Base-by-base conservation (phyloP, 2,329 filamentous ascomycete genomes). In the Domatiomyces catenatus region DNA sequence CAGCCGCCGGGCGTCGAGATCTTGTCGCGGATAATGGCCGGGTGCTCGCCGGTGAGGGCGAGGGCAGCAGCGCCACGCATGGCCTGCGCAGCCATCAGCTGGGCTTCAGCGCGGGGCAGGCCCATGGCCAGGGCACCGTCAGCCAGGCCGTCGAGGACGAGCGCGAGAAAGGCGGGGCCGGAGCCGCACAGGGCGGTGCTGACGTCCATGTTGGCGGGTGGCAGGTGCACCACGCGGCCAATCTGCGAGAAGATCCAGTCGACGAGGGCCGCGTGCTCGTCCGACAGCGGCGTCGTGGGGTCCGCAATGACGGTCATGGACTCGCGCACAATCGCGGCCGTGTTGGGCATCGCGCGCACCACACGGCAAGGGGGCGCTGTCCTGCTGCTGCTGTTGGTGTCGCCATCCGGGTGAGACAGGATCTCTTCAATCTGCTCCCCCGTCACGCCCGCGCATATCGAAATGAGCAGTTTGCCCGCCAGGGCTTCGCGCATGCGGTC, bases 301-400 rank as follows among this genome's bases (percentile, higher is more conserved):
- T 75, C 79, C 46, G 79, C 80, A 58, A 94, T 83, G 49, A 92
- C 80, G 3, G 83, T 90, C 84, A 92, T 92, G 58, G 78, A 81
- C 66, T 93, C 82, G 46, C 85, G 71, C 52, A 93, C 83, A 47
- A 85, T 75, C 22, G 81, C 81, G 8, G 86, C 86, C 0, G 84
- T 89, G 70, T 93, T 93, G 59, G 86, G 86, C 78, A 93, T 87
- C 50, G 83, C 86, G 28, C 86, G 75, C 3, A 93, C 81, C 44
- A 92, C 74, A 43, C 76, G 61, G 53, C 64, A 68, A 58, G n/a
- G 59, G 60, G 39, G 73, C 70, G 18, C 10, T 22, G 45, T 8
- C 2, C 5, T 36, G 20, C 7, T 12, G 20, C 5, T 36, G 20
- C 7, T 10, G 20, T 74, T 67, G 68, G 22, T 75, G 74, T 60